Evolutionary conservation across 371 early-diverging fungal species (phyloP).

Genomic region (Lichtheimia corymbifera): DNA sequence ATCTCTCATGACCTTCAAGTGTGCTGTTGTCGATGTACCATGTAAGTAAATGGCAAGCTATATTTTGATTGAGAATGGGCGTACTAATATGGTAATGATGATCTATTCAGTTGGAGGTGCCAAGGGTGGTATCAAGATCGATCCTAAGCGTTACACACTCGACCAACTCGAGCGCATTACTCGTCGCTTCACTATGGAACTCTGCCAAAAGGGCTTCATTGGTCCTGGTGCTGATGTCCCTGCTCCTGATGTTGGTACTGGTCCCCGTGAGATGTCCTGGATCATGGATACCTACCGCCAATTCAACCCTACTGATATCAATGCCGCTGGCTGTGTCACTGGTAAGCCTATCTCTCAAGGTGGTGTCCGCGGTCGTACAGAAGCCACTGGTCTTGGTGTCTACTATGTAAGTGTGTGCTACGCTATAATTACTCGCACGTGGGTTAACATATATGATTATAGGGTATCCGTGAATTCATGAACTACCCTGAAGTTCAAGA

Average conservation of each 20-base stretch:
- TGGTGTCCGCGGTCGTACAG: slow-evolving; percentile 89
- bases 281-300: slow-evolving; percentile 91
- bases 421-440: not conserved
- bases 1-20: slow-evolving; percentile 89
- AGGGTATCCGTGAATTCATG: slow-evolving; percentile 83
- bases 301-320: slow-evolving; percentile 82
- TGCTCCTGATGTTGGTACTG: slow-evolving; percentile 92
- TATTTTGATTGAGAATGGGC: not conserved
- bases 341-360: slow-evolving; percentile 88
- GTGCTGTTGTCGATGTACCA: slow-evolving; percentile 92
- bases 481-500: slow-evolving; percentile 79
- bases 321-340: slow-evolving; percentile 86
- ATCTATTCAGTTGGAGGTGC: slow-evolving; percentile 68
- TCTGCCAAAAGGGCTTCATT: slow-evolving; percentile 90
- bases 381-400: slow-evolving; percentile 90
- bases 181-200: slow-evolving; percentile 86
- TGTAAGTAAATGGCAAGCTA: slow-evolving; percentile 49
- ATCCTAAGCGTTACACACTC: slow-evolving; percentile 77
- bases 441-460: not conserved
- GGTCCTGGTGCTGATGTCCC: slow-evolving; percentile 88
- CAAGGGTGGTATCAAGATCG: slow-evolving; percentile 87
- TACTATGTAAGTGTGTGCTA: slow-evolving; percentile 51
- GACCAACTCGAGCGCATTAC: slow-evolving; percentile 87
- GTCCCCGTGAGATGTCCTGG: slow-evolving; percentile 90
- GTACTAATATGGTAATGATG: not conserved